Base-by-base conservation (phyloP, 129 eudicot genomes). In the Daucus carota region DNA sequence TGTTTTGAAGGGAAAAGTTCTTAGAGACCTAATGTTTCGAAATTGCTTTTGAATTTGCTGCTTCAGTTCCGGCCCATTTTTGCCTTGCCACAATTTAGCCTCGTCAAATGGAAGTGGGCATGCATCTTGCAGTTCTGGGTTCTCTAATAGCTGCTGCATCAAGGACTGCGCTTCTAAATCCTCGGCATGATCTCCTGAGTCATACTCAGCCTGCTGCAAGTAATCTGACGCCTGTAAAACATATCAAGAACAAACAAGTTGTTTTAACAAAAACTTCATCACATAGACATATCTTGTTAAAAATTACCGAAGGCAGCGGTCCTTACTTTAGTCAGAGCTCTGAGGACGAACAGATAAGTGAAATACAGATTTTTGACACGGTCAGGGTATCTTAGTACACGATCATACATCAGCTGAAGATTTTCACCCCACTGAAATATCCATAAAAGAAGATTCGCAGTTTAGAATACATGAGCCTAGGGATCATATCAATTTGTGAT, bases 81-180 rank as follows among this genome's bases (percentile, higher is more conserved):
- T 88, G 48, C 97, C 98, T 78, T 91, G 91, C 98, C 98, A 94
- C 79, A 94, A 73, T 81, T 87, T 89, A 60, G 96, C 96, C 77
- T 94, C 98, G 76, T 94, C 87, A 81, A 91, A 94, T 8, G 98
- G 98, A 84, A 94, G 90, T 45, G 98, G 97, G 72, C 98, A 94
- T 68, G 98, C 97, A 79, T 90, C 83, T 42, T 86, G 92, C 38
- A 94, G 81, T 83, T 87, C 85, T n/a, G 96, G 88, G 80, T 94
- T 84, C 71, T 87, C 86, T 40, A 90, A 83, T 36, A 94, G 57
- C 80, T 86, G 86, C 12, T 79, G 82, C 84, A 94, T 81, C 84
- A 94, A 82, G 74, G 86, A 86, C 69, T 87, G 93, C 10, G 97
- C 87, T 85, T 84, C 87, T 72, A 86, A 78, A 83, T 94, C 99